Base-by-base conservation (phyloP, 2,329 filamentous ascomycete species). In the Calonectria pseudoturangicola region DNA sequence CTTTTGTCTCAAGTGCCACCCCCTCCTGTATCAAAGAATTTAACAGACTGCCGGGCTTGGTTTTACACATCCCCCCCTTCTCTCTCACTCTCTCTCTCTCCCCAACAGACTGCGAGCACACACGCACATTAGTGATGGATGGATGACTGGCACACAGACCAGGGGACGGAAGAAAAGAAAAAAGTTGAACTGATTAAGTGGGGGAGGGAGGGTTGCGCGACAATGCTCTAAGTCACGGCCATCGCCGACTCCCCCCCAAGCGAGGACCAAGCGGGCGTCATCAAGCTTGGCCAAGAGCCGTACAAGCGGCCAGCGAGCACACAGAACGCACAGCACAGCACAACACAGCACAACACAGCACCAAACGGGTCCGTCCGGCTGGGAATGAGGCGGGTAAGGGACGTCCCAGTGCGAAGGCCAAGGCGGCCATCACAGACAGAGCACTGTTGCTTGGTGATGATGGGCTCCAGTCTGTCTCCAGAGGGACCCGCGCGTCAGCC, bases 231-330 rank as follows among this genome's bases (percentile, higher is more conserved):
- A 27, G n/a, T 43, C 51, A 50, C 69, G 69, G 69, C 54, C 69
- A 71, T 71, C 63, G 69, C 69, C 69, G 69, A 67, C 56, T n/a
- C 66, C 43, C 36, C 66, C 43, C 54, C 45, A n/a, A 68, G 66
- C 39, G 60, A 70, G 67, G 67, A 64, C 67, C 60, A 70, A 70
- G 68, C 68, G 68, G 68, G 68, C 60, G 48, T 56, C 50, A n/a
- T 45, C 43, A 62, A 56, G 41, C 33, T 39, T 21, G 66, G 51
- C 62, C 68, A 43, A 70, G n/a, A 58, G 56, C 50, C 62, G 62
- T 51, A 25, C 41, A 36, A 69, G 36, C 28, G 15, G 43, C 16
- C 33, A 41, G 43, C 56, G 50, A 58, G 54, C 33, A 36, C 54
- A 33, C n/a, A 48, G 21, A 3, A 10, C 7, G 33, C 33, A 36